A percentile compares a stretch with the other conserved stretches of the same genome.
These are phyloP conservation scores for Claviceps spartinae DNA, from an alignment of 2,329 filamentous ascomycete genomes.

Conservation along the genomic window DNA sequence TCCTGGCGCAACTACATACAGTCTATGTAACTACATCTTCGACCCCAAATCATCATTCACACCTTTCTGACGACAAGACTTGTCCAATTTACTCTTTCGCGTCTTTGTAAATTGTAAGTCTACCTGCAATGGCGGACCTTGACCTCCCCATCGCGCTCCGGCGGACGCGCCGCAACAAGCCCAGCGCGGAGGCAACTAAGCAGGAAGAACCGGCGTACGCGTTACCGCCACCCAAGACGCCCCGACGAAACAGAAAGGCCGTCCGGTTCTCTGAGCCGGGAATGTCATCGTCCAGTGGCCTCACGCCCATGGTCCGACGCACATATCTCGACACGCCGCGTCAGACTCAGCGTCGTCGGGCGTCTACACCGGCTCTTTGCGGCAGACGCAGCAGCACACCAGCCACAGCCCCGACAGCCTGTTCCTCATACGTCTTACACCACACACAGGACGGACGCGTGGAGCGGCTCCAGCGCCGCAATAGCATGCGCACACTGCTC, in stretches of 20 bases:
- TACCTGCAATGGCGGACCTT: constrained; percentile 20
- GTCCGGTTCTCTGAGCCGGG: constrained; percentile 48
- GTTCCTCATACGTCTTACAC: constrained; percentile 26
- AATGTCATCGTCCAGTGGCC: constrained; percentile 33
- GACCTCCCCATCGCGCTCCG: constrained; percentile 43
- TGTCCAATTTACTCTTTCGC: no score
- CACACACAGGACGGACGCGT: constrained; percentile 44
- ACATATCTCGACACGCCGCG: constrained; percentile 29
- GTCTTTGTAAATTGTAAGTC: no score
- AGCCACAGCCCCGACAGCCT: not conserved
- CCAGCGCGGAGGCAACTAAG: constrained; percentile 13
- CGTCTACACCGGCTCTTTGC: constrained; percentile 26
- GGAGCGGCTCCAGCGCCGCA: constrained; percentile 43
- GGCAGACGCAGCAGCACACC: constrained; percentile 7
- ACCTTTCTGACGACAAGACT: no score
- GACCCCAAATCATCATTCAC: no score
- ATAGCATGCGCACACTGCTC: constrained; percentile 40
- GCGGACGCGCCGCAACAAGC: constrained; percentile 34
- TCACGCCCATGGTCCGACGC: constrained; percentile 45
- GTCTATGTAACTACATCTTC: no score
- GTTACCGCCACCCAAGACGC: constrained; percentile 15
- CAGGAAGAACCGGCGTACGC: constrained; percentile 8
- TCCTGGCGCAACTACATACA: no score
- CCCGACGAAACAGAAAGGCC: constrained; percentile 26
- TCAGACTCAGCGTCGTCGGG: constrained; percentile 21